phyloP scores from a whole-genome alignment of 2,329 filamentous ascomycete species.

The Colletotrichum spaethianum region DNA sequence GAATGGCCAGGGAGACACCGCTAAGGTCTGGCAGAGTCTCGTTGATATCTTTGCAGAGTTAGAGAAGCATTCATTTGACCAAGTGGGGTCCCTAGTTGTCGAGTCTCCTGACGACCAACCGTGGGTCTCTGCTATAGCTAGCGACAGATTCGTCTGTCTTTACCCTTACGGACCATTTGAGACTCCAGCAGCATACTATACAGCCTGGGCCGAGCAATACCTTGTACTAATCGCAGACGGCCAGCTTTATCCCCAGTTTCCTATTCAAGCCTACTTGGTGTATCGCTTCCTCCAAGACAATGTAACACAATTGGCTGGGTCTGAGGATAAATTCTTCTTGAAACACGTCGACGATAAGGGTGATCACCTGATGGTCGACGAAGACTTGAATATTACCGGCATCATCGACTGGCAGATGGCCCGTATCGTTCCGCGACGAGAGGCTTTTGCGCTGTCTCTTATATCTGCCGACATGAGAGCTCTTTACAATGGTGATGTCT shows the following conservation, averaged over 20 bases:
- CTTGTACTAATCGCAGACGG: conserved; percentile 49
- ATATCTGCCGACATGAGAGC: conserved; percentile 18
- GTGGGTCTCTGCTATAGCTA: conserved; percentile 46
- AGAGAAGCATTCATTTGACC: conserved; percentile 45
- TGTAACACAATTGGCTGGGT: conserved; percentile 49
- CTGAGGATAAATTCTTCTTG: conserved; percentile 42
- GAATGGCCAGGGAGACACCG: conserved; percentile 39
- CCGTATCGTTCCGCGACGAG: conserved; percentile 17
- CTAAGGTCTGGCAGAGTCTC: conserved; percentile 46
- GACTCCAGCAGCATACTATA: conserved; percentile 43
- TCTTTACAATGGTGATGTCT: conserved; percentile 34
- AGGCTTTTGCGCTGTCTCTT: conserved; percentile 15
- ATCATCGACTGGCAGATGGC: conserved; percentile 45
- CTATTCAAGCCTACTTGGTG: conserved; percentile 51
- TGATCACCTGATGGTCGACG: conserved; percentile 59
- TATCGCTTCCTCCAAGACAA: conserved; percentile 55
- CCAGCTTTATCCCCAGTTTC: conserved; percentile 49
- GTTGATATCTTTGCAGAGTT: conserved; percentile 48
- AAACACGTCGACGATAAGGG: conserved; percentile 63
- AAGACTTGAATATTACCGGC: conserved; percentile 58
- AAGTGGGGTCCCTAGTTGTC: conserved; percentile 45
- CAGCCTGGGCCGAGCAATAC: conserved; percentile 45
- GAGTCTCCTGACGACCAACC: conserved; percentile 25
- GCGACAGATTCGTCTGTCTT: conserved; percentile 48
- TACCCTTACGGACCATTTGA: conserved; percentile 40